Evolutionary conservation across 768 basidiomycete species (phyloP), one percentile per base, ranked within the genome.

Genomic region (Suillus placidus): DNA sequence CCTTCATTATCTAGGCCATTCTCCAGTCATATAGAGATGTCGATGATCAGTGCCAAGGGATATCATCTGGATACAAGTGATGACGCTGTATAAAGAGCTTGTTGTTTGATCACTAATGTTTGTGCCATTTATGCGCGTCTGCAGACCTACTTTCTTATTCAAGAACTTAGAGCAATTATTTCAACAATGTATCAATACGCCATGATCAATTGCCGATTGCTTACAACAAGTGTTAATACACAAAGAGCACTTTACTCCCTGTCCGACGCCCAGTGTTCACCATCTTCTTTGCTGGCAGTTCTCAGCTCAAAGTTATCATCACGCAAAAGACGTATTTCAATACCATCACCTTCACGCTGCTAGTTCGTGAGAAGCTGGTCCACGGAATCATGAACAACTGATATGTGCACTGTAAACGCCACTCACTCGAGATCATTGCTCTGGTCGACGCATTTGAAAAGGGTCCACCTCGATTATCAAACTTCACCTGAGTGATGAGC

Each of bases 401-500:
- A 2, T 8, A 30, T 32, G 16, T 9, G 51, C 6, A 32, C 8
- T 52, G 2, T 32, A 9, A 32, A 49, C 23, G 5, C 16, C 52
- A 32, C 23, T 13, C 6, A n/a, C 47, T 26, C 26, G 47, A 23
- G 23, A 54, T 54, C 30, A 32, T 32, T 20, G 34, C 54, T 67
- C 69, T 37, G 51, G 63, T 45, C 42, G 30, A 43, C 65, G 58
- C 62, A 64, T 60, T 45, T 60, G 55, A 20, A 71, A 67, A 14
- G 70, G 64, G 37, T 66, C 60, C 6, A 26, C 43, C 42, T 54
- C 45, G 14, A 66, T 61, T 40, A 49, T 65, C 63, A 40, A 71
- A 71, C 49, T 32, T 67, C 35, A 18, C 66, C 45, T 68, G 34
- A 37, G 70, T 62, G 13, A 71, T 57, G 45, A 71, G 52, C 26